Conservation (phyloP, 2,329 filamentous ascomycete species). For the Fusarium veterinarium region DNA sequence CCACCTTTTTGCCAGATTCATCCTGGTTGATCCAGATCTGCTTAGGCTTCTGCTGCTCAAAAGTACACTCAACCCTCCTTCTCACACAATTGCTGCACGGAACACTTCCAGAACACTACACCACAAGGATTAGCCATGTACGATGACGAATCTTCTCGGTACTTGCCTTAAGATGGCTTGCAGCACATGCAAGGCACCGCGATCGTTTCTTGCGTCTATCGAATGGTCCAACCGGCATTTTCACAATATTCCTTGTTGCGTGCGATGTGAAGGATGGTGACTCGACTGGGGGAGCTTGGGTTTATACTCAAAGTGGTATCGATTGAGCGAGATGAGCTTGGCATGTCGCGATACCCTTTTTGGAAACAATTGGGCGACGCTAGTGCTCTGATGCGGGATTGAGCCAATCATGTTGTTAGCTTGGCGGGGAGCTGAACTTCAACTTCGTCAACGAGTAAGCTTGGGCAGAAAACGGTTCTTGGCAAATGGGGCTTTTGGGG, state of each 20-base stretch:
- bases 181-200: constrained; percentile 46
- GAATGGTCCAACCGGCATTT: constrained; percentile 50
- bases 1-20: constrained; percentile 1
- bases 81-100: constrained; percentile 49
- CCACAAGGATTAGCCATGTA: neutral
- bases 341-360: constrained; percentile 21
- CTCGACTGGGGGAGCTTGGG: neutral
- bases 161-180: constrained; percentile 50
- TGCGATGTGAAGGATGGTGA: neutral
- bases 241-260: neutral
- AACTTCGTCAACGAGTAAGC: neutral
- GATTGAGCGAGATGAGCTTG: constrained; percentile 26
- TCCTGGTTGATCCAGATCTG: constrained; percentile 42
- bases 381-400: neutral
- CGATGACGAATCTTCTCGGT: neutral
- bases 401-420: constrained; percentile 1
- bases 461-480: neutral
- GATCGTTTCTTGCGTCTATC: constrained; percentile 49
- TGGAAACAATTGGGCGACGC: constrained; percentile 40
- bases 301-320: constrained; percentile 35
- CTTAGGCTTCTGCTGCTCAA: neutral
- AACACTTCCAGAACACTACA: constrained; percentile 48
- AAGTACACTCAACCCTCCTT: constrained; percentile 40
- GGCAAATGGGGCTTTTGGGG: neutral
- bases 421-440: neutral